A percentile compares a stretch with the other conserved stretches of the same genome.
phyloP scores from a whole-genome alignment of 2,329 filamentous ascomycete species.

The Diaporthe capsici region DNA sequence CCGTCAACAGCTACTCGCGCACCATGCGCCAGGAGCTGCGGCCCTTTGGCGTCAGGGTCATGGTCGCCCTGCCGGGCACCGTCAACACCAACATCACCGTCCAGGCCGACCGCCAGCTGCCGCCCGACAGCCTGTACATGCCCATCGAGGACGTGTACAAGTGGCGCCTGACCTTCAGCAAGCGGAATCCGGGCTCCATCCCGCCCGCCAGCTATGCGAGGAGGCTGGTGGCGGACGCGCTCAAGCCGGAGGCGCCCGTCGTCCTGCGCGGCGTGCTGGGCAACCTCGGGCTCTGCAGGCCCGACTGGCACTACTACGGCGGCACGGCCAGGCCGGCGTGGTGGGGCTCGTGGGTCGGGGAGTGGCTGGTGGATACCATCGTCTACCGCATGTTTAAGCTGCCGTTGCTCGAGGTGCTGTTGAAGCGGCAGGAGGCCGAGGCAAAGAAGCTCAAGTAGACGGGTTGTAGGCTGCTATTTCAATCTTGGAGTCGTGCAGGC shows the following conservation, averaged over 20 bases:
- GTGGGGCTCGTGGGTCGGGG: conserved; percentile 34
- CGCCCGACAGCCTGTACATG: conserved; percentile 62
- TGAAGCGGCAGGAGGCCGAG: conserved; percentile 33
- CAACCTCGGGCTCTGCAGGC: conserved; percentile 34
- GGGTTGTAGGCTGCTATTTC: too few relatives aligned
- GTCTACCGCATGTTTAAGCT: conserved; percentile 41
- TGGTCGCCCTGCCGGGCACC: conserved; percentile 69
- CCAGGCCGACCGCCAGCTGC: conserved; percentile 58
- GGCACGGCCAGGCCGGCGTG: conserved; percentile 32
- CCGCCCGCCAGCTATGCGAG: conserved; percentile 33
- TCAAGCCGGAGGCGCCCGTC: conserved; percentile 39
- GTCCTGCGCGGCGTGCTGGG: conserved; percentile 25
- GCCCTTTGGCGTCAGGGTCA: conserved; percentile 69
- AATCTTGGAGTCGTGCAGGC: not conserved
- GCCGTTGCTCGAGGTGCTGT: conserved; percentile 22
- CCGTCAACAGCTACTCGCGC: conserved; percentile 67
- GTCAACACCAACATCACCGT: conserved; percentile 65
- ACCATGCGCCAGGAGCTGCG: conserved; percentile 67
- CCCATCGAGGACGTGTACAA: conserved; percentile 49
- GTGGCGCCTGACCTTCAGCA: conserved; percentile 41
- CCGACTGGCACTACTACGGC: conserved; percentile 42
- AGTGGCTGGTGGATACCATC: conserved; percentile 39
- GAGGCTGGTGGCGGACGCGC: conserved; percentile 30
- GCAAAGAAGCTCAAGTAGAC: conserved; percentile 23
- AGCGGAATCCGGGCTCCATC: conserved; percentile 22